A percentile compares a stretch with the other conserved stretches of the same genome.
These are phyloP conservation scores for Beta corolliflora DNA, from an alignment of 179 eudicot genomes.

Conservation along the genomic window DNA sequence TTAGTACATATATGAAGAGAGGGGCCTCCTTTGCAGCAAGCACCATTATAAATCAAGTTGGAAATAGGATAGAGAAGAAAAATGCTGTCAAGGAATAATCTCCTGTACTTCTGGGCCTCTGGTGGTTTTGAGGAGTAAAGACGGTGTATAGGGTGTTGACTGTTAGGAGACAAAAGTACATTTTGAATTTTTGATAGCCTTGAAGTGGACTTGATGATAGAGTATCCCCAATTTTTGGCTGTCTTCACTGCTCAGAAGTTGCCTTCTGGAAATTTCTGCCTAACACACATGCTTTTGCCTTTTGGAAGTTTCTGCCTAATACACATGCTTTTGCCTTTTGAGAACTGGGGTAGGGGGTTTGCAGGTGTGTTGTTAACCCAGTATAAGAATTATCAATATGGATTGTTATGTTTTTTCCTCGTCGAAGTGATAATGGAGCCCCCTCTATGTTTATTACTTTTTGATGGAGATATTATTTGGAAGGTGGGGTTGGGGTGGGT, in stretches of 20 bases:
- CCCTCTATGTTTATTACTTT: too few relatives aligned
- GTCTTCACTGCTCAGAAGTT: not conserved
- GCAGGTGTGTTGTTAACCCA: not conserved
- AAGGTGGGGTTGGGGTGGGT: too few relatives aligned
- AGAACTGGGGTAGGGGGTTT: not conserved
- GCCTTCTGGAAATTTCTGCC: not conserved
- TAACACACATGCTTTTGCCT: not conserved
- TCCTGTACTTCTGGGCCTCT: too few relatives aligned
- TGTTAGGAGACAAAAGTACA: not conserved
- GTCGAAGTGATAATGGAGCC: too few relatives aligned
- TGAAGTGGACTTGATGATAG: not conserved
- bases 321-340: not conserved
- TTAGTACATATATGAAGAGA: not conserved
- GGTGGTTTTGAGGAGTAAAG: not conserved
- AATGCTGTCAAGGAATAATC: not conserved
- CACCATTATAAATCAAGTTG: too few relatives aligned
- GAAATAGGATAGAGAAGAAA: not conserved
- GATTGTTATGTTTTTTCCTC: too few relatives aligned
- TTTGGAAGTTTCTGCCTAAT: not conserved
- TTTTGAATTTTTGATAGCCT: not conserved
- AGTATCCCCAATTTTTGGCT: not conserved
- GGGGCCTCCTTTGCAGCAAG: too few relatives aligned
- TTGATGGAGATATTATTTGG: too few relatives aligned
- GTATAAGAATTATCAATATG: too few relatives aligned
- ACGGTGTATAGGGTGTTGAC: not conserved